Conservation (phyloP, 116 monocot species). For the Dioscorea cayenensis region DNA sequence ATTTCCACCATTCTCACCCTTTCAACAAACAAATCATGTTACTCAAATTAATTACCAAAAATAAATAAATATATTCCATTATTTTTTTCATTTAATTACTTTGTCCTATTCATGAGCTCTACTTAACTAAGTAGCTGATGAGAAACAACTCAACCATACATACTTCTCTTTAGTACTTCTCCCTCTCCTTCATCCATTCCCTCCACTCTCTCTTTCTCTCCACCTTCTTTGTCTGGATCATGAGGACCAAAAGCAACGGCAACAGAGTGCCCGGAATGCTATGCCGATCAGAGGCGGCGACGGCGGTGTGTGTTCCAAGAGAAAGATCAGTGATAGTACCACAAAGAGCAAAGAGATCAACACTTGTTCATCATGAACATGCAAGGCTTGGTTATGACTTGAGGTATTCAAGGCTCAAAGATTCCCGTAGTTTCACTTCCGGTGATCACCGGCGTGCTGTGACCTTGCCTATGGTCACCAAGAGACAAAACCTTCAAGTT, state of each 20-base stretch:
- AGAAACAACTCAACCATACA: no score
- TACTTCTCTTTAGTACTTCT: no score
- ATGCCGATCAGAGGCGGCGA: conserved; percentile 65
- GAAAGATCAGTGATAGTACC: conserved; percentile 29
- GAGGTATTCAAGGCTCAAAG: conserved; percentile 26
- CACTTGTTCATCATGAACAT: background rate
- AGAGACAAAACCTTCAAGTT: conserved; percentile 21
- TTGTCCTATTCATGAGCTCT: no score
- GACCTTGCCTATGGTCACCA: conserved; percentile 53
- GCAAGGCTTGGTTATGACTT: conserved; percentile 18
- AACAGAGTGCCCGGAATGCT: conserved; percentile 34
- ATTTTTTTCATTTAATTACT: no score
- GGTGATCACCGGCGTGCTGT: conserved; percentile 17
- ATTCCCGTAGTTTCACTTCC: conserved; percentile 8
- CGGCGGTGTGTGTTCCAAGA: conserved; percentile 54
- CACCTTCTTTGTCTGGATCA: background rate
- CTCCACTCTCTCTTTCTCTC: background rate
- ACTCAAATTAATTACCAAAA: no score
- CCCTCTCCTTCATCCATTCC: background rate
- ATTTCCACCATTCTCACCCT: no score
- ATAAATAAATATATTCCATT: no score
- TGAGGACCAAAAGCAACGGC: background rate
- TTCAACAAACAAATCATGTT: no score
- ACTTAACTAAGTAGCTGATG: no score
- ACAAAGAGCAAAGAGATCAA: conserved; percentile 17